Evolutionary conservation across 768 basidiomycete genomes (phyloP).

Genomic region (Exidia glandulosa): DNA sequence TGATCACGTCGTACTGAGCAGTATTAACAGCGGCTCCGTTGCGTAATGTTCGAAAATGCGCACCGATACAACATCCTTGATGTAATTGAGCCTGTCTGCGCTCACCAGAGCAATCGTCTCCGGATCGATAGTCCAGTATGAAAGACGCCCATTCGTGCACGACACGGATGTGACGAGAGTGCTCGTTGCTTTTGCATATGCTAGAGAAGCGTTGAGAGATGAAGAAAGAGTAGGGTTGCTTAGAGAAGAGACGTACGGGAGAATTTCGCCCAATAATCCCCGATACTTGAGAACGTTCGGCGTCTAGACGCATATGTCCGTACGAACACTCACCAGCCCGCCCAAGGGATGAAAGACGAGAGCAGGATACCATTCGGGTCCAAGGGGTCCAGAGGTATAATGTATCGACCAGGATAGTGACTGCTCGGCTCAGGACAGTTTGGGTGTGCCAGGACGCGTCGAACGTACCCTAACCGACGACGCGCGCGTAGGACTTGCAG

Average conservation of each 20-base stretch:
- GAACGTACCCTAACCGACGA: neutral
- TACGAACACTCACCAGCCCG: neutral
- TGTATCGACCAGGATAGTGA: neutral
- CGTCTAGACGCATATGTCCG: neutral
- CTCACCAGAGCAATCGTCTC: neutral
- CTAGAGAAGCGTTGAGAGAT: neutral
- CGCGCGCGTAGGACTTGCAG: neutral
- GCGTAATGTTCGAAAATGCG: neutral
- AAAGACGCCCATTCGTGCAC: neutral
- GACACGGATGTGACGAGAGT: neutral
- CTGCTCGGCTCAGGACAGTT: neutral
- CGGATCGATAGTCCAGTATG: neutral
- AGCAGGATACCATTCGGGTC: neutral
- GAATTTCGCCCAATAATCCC: neutral
- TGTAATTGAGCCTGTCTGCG: neutral
- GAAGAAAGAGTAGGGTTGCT: neutral
- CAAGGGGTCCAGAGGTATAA: neutral
- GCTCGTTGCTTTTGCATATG: neutral
- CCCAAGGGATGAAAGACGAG: neutral
- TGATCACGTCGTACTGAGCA: neutral
- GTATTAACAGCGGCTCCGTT: neutral
- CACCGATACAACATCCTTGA: neutral
- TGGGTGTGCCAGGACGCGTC: neutral
- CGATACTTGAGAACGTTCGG: neutral
- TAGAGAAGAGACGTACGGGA: neutral